Conservation (phyloP, 345 rosid genomes). For the Rhizophora mangle region DNA sequence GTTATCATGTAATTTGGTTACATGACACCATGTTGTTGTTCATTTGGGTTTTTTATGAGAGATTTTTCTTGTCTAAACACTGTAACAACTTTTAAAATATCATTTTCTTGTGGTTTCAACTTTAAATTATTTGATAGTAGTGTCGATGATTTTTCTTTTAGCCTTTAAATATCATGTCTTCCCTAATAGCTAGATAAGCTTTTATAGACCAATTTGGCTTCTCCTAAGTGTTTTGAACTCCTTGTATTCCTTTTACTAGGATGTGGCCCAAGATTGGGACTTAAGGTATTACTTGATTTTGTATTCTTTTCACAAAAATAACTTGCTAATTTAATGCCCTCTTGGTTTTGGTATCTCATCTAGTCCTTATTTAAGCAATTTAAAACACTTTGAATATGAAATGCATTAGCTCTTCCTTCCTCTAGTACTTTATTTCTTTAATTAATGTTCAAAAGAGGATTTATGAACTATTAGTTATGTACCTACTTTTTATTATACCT, state of each 20-base stretch:
- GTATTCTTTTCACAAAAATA: constrained; percentile 6
- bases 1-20: background rate
- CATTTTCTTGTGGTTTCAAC: constrained; percentile 60
- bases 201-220: constrained; percentile 93
- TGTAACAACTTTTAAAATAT: constrained; percentile 11
- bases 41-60: background rate
- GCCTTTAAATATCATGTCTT: constrained; percentile 86
- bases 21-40: background rate
- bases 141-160: constrained; percentile 91
- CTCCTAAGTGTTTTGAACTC: constrained; percentile 74
- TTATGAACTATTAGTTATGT: no score
- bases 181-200: constrained; percentile 70
- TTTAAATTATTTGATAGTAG: constrained; percentile 77
- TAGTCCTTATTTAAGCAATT: background rate
- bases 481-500: no score
- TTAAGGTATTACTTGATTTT: constrained; percentile 52
- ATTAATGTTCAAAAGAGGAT: no score
- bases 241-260: constrained; percentile 93
- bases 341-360: background rate
- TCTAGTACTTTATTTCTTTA: no score
- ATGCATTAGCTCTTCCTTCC: background rate
- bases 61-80: constrained; percentile 10
- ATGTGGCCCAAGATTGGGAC: constrained; percentile 95
- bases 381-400: background rate
- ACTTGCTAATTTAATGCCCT: background rate